Base-by-base conservation (phyloP, 2,329 filamentous ascomycete species). In the Myriosclerotinia duriaeana region DNA sequence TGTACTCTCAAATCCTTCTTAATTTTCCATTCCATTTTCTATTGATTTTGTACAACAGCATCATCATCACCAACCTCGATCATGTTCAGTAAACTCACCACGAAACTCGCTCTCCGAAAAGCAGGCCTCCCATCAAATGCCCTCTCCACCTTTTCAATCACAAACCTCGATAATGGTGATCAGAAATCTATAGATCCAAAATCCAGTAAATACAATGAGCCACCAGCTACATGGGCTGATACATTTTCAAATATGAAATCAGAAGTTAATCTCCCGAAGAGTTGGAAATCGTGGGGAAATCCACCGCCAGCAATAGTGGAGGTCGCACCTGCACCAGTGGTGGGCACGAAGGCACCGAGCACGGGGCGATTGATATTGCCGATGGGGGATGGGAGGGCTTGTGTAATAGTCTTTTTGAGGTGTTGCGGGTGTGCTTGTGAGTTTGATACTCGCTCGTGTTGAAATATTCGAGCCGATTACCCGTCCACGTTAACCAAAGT, bases 341-440 rank as follows among this genome's bases (percentile, higher is more conserved):
- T 72, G 12, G 74, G 74, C 0, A 71, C 67, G 4, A 67, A 66
- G 54, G 73, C 74, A 8, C 73, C 74, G 2, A 69, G n/a, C 2
- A 68, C 65, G 14, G 30, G 36, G 38, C 72, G 71, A 50, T 66
- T 75, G 50, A 65, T 62, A 20, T 22, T 90, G 17, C 83, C 84
- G 0, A 77, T 77, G 67, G 76, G 82, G 1, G 78, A 80, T 73
- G 76, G 77, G 30, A 85, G 83, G 72, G 85, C 86, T 0, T 84
- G 83, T 0, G 74, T 92, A 3, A 78, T 92, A 34, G 82, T 86
- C 7, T 92, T 92, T 73, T 80, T 92, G 30, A 82, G 90, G 54
- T 87, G 91, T 76, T 91, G 88, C 74, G 89, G 89, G 36, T 91
- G 89, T 79, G 88, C 89, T n/a, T 92, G 89, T 89, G 82, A 75